phyloP scores from a whole-genome alignment of 2,329 filamentous ascomycete species.

The Cyphellophora europaea region DNA sequence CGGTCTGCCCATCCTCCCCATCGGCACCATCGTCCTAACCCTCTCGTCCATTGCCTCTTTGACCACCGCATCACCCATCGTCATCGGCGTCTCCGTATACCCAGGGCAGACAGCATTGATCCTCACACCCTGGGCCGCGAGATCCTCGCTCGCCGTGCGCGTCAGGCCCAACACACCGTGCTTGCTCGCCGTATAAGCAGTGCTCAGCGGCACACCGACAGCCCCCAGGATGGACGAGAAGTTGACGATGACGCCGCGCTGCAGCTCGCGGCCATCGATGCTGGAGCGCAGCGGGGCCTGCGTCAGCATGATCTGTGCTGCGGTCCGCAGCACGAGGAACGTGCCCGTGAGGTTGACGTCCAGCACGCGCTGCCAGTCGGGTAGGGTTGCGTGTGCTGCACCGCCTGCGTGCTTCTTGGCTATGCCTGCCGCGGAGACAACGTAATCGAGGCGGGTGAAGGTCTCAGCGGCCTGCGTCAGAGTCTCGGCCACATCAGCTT shows the following conservation, averaged over 20 bases:
- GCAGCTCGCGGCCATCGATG: constrained; percentile 24
- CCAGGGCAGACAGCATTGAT: constrained; percentile 46
- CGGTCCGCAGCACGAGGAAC: constrained; percentile 34
- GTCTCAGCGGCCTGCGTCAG: constrained; percentile 47
- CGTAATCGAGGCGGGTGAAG: constrained; percentile 32
- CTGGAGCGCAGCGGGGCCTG: constrained; percentile 32
- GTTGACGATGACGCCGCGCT: constrained; percentile 42
- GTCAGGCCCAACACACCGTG: constrained; percentile 50
- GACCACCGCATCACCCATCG: constrained; percentile 66
- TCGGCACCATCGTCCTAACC: constrained; percentile 38
- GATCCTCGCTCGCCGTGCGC: constrained; percentile 44
- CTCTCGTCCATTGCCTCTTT: constrained; percentile 50
- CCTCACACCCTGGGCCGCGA: constrained; percentile 33
- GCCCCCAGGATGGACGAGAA: constrained; percentile 44
- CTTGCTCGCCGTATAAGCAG: constrained; percentile 37
- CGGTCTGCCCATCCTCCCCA: constrained; percentile 40
- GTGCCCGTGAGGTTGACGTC: constrained; percentile 36
- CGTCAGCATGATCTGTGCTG: constrained; percentile 34
- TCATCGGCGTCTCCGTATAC: constrained; percentile 61
- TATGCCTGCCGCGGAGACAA: constrained; percentile 21
- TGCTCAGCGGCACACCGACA: constrained; percentile 32
- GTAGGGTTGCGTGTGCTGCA: constrained; percentile 16
- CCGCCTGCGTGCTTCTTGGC: constrained; percentile 20
- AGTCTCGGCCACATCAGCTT: constrained; percentile 42
- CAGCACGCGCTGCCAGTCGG: constrained; percentile 33